These are phyloP conservation scores for Toxoplasma gondii DNA, from an alignment of 169 alveolate species.

Conservation along the genomic window DNA sequence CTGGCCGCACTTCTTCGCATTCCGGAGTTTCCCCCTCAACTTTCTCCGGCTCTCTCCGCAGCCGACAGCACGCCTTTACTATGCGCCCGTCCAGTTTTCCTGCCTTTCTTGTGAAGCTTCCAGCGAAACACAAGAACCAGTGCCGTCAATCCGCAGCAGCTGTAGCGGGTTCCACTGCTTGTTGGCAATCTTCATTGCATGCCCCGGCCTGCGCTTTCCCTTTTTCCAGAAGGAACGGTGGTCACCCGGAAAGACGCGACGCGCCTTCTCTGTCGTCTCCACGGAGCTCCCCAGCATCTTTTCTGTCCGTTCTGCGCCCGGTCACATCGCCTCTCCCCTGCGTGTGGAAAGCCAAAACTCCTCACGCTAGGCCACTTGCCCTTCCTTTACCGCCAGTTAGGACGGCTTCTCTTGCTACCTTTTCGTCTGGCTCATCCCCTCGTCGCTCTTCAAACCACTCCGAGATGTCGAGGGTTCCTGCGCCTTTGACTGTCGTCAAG, in stretches of 20 bases:
- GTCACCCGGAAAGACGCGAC: background rate
- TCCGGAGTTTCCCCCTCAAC: background rate
- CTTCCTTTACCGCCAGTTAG: background rate
- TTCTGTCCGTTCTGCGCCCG: background rate
- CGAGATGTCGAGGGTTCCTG: conserved; percentile 28
- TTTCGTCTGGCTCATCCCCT: background rate
- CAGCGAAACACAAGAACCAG: background rate
- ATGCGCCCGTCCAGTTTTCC: background rate
- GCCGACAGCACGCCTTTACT: background rate
- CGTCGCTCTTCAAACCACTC: background rate
- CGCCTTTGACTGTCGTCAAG: conserved; percentile 50
- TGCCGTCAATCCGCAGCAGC: background rate
- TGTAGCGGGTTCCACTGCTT: background rate
- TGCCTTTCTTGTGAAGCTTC: background rate
- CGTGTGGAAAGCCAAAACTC: background rate
- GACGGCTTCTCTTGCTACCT: background rate
- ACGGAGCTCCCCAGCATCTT: background rate
- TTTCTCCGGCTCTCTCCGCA: background rate
- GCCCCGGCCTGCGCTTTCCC: background rate
- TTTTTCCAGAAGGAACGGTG: background rate
- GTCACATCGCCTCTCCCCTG: background rate
- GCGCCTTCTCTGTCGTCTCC: background rate
- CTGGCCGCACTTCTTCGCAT: background rate
- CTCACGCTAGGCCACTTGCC: background rate
- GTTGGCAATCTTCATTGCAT: background rate